Conservation (phyloP, 1,139 yeast genomes). For the Kodamaea plutei region DNA sequence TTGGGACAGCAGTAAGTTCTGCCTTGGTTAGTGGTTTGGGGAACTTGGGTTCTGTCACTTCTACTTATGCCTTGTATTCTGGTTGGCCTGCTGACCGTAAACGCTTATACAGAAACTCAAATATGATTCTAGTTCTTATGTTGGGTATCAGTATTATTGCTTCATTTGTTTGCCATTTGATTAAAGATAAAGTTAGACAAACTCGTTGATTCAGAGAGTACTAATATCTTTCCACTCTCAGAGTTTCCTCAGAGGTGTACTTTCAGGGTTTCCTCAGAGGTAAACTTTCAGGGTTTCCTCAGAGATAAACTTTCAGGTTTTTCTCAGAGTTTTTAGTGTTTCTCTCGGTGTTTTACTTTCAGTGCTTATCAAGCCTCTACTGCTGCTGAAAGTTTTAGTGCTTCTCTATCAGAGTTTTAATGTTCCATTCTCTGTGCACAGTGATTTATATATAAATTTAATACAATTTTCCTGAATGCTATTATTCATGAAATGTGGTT, state of each 20-base stretch:
- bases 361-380: too few species aligned
- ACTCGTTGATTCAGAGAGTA: background rate
- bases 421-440: too few species aligned
- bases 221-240: too few species aligned
- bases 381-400: too few species aligned
- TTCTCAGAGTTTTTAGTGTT: too few species aligned
- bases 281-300: background rate
- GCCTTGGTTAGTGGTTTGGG: slow-evolving; percentile 86
- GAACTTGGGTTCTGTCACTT: slow-evolving; percentile 78
- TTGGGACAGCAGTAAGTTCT: slow-evolving; percentile 78
- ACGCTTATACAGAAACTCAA: slow-evolving; percentile 61
- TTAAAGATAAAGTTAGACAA: slow-evolving; percentile 21
- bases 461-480: too few species aligned
- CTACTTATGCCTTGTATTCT: slow-evolving; percentile 77
- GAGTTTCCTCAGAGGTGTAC: background rate
- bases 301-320: too few species aligned
- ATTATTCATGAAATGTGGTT: too few species aligned
- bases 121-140: slow-evolving; percentile 81
- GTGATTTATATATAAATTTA: too few species aligned
- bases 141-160: slow-evolving; percentile 66
- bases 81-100: slow-evolving; percentile 83
- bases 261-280: background rate
- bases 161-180: slow-evolving; percentile 31
- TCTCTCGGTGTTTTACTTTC: too few species aligned
- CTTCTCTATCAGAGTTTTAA: too few species aligned